Conservation (phyloP, 1,284 basidiomycete species). For the Boletus sp. region DNA sequence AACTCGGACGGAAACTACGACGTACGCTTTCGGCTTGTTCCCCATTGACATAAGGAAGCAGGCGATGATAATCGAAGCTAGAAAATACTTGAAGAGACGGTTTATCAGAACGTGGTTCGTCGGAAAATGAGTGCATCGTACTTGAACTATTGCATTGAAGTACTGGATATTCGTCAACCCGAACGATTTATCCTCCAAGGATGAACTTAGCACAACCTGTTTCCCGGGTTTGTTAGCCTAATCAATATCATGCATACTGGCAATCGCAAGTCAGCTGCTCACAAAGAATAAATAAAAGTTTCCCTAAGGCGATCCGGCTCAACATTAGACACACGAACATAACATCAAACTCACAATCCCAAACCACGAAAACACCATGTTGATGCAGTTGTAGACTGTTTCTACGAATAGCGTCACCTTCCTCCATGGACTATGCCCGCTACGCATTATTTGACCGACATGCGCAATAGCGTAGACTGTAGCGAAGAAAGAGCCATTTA, state of each 20-base stretch:
- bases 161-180: conserved; percentile 67
- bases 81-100: conserved; percentile 61
- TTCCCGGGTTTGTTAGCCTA: conserved; percentile 14
- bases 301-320: conserved; percentile 48
- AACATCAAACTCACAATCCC: conserved; percentile 61
- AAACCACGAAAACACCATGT: conserved; percentile 93
- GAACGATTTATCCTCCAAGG: conserved; percentile 78
- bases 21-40: conserved; percentile 87
- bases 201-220: conserved; percentile 84
- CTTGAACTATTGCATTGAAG: conserved; percentile 79
- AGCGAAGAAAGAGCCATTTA: conserved; percentile 96
- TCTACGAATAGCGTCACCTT: conserved; percentile 79
- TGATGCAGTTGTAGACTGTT: conserved; percentile 86
- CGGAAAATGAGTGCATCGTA: conserved; percentile 27
- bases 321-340: not conserved
- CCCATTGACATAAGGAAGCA: conserved; percentile 97
- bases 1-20: conserved; percentile 2
- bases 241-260: not conserved
- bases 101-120: conserved; percentile 6
- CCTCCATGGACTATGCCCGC: conserved; percentile 79
- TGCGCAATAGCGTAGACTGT: conserved; percentile 85
- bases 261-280: conserved; percentile 31
- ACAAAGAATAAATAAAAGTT: conserved; percentile 98
- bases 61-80: conserved; percentile 81
- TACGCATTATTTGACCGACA: conserved; percentile 78